Evolutionary conservation across 805 yeast genomes (phyloP), one percentile per base, ranked within the genome.

Genomic region (Candida glaebosa): DNA sequence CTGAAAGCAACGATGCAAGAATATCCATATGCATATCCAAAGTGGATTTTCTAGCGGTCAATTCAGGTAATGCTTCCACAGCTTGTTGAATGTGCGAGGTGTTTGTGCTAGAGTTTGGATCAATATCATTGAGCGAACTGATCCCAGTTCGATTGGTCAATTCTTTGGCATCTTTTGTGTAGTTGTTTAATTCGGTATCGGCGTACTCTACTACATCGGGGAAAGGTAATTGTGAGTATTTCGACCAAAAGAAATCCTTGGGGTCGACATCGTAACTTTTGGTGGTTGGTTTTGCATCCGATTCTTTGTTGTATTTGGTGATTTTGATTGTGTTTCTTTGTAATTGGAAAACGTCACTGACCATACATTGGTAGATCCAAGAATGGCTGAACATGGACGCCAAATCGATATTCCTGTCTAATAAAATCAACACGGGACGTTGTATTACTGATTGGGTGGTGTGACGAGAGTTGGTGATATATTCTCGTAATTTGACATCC

Each of bases 121-220:
- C 86, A 34, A 90, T 73, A 47, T 89, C 96, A 49, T 78, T 80
- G 34, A 90, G 65, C 18, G 87, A 81, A 6, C 82, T 71, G 2
- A 81, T 78, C 31, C 86, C 87, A 1, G 96, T 84, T 48, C 77
- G 81, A 37, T 77, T 76, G 1, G 97, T 88, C 39, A 95, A 73
- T 44, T 85, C 95, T 46, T 82, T 84, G 2, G 97, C 96, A 52
- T 88, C 96, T 43, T 78, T 76, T 50, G 90, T 91, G 65, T 93
- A 93, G 41, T 75, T 72, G 44, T 83, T 79, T 45, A 90, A 72
- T 44, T 88, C 97, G 19, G 74, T 65, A 56, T 93, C 98, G 16
- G 95, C 95, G 62, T 87, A 87, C 61, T 93, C 99, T 25, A 95
- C 99, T n/a, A 95, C 98, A 58, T 91, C 97, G 1, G 99, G 99